Evolutionary conservation across 1,284 basidiomycete genomes (phyloP), one percentile per base, ranked within the genome.

Genomic region (Apiotrichum veenhuisii): DNA sequence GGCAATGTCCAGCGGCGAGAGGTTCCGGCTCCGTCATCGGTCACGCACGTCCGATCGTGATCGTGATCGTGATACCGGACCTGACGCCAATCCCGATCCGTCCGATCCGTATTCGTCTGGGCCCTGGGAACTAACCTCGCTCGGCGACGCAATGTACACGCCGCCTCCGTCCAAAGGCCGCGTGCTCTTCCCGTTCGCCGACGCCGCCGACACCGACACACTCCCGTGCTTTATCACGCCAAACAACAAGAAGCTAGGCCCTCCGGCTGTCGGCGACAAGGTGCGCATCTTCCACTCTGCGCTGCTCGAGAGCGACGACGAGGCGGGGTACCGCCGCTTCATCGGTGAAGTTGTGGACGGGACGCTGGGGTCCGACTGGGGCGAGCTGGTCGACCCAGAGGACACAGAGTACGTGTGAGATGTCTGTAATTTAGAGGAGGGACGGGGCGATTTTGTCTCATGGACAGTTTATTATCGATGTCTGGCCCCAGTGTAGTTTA

Each of bases 291-390:
- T 68, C 18, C 71, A 74, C 58, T 68, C 68, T 37, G 72, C 72
- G 14, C 68, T 72, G 23, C 58, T 74, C 12, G 72, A 74, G 55
- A 67, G 59, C 17, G 72, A 74, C 50, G 71, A 72, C 57, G 70
- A 70, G 55, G 71, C 61, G 25, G 72, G 72, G 12, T 74, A 74
- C 47, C 61, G 72, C 50, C 63, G 59, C 57, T 74, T 74, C 51
- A 72, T 74, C 46, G 70, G 69, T 12, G 66, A 71, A 52, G 68
- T 72, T 5, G 64, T 64, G 10, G 64, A 65, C 18, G 69, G 59
- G 3, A 64, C 60, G 20, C 40, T 65, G 0, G 54, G 47, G 10
- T 22, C 52, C 7, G 49, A 46, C 27, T 57, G 43, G 53, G 40
- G 44, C 27, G 36, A 50, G 36, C 37, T 50, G 23, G 3, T 5